Evolutionary conservation across 108 stramenopile species (phyloP).

Genomic region (Cyclotella atomus): DNA sequence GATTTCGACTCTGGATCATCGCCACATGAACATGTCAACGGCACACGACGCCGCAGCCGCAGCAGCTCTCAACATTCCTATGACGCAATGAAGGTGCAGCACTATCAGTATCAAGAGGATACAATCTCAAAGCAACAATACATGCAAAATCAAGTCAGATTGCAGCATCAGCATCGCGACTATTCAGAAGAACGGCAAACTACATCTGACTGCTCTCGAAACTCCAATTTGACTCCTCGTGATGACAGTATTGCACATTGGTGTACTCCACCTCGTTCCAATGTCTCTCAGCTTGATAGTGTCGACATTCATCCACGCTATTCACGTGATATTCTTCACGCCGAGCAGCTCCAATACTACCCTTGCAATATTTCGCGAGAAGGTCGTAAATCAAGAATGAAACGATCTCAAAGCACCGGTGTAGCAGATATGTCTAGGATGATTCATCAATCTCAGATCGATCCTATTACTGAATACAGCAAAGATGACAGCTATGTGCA

Average conservation of each 20-base stretch:
- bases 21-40: neutral
- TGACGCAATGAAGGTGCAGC: constrained; percentile 1
- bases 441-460: neutral
- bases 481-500: neutral
- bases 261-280: neutral
- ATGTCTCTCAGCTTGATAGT: neutral
- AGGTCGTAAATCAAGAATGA: neutral
- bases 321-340: neutral
- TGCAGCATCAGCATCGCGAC: neutral
- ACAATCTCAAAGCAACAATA: neutral
- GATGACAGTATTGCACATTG: constrained; percentile 6
- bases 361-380: neutral
- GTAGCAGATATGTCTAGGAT: neutral
- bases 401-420: neutral
- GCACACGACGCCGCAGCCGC: neutral
- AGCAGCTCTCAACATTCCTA: neutral
- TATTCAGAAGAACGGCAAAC: constrained; percentile 14
- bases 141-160: neutral
- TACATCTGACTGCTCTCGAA: neutral
- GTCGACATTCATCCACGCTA: neutral
- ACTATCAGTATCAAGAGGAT: constrained; percentile 4
- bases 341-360: neutral
- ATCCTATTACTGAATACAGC: neutral
- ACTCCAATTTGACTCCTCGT: neutral
- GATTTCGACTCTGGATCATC: neutral